phyloP scores from a whole-genome alignment of 495 filamentous ascomycete species.

The Pyronema omphalodes region DNA sequence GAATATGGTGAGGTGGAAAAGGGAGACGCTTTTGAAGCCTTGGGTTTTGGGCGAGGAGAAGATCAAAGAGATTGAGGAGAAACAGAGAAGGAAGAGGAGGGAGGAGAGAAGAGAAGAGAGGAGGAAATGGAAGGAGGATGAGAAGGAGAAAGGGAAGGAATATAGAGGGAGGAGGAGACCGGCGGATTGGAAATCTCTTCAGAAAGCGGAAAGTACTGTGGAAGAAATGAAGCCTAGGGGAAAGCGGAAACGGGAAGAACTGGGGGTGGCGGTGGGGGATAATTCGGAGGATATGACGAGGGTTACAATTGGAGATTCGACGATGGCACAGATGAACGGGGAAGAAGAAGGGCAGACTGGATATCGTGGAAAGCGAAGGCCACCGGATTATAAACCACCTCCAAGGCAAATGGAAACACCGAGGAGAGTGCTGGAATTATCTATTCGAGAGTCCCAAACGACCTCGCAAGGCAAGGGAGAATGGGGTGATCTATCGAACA shows the following conservation, averaged over 20 bases:
- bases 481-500: too few species aligned
- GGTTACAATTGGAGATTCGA: too few species aligned
- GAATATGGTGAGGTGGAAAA: slow-evolving; percentile 42
- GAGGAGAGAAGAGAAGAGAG: slow-evolving; percentile 27
- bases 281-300: not conserved
- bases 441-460: too few species aligned
- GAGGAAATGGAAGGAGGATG: slow-evolving; percentile 23
- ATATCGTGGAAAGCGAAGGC: not conserved
- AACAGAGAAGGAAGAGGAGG: slow-evolving; percentile 27
- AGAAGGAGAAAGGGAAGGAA: slow-evolving; percentile 7
- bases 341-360: not conserved
- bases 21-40: slow-evolving; percentile 43
- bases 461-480: too few species aligned
- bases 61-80: slow-evolving; percentile 27
- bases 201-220: too few species aligned
- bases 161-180: slow-evolving; percentile 3
- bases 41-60: slow-evolving; percentile 40
- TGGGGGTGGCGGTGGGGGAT: not conserved
- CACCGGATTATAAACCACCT: not conserved
- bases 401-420: not conserved
- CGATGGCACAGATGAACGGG: not conserved
- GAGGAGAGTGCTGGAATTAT: too few species aligned
- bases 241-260: slow-evolving; percentile 4
- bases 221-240: not conserved
- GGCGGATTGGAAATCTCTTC: too few species aligned